Percentiles rank a stretch among this genome's conserved stretches.
These are phyloP conservation scores for Colletotrichum costaricense DNA, from an alignment of 2,329 filamentous ascomycete species.

Conservation along the genomic window DNA sequence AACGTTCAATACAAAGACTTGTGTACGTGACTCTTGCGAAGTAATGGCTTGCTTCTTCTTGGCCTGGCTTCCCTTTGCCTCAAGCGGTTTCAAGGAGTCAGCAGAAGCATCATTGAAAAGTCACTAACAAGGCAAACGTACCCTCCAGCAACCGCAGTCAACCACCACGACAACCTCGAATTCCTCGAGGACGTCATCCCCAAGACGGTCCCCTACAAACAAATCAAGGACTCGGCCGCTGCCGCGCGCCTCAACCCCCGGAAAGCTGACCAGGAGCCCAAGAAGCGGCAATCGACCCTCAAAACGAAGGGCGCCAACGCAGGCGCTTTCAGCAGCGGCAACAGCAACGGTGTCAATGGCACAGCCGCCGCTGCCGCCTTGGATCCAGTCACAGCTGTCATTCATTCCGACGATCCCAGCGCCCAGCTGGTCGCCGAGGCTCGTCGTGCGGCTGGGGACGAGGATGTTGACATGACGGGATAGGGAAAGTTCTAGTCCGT, in stretches of 20 bases:
- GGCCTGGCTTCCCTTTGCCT: no score
- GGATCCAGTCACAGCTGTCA: constrained; percentile 12
- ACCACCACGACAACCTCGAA: constrained; percentile 91
- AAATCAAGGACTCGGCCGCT: constrained; percentile 74
- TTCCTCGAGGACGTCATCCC: constrained; percentile 94
- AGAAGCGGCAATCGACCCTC: constrained; percentile 40
- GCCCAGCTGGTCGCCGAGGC: constrained; percentile 68
- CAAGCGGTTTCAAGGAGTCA: no score
- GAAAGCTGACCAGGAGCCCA: constrained; percentile 51
- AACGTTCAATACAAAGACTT: constrained; percentile 98
- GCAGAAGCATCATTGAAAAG: no score
- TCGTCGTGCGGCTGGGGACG: constrained; percentile 57
- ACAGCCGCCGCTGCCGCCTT: background rate
- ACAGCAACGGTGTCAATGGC: constrained; percentile 34
- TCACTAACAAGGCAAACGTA: no score
- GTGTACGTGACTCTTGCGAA: constrained; percentile 59
- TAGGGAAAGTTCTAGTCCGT: constrained; percentile 43
- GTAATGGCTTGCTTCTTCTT: no score
- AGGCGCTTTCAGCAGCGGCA: background rate
- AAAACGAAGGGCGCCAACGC: background rate
- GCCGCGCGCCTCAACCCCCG: constrained; percentile 61
- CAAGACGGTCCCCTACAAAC: constrained; percentile 83
- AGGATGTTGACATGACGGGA: constrained; percentile 71
- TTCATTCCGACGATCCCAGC: constrained; percentile 55
- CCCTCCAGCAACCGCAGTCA: constrained; percentile 79